Conservation (phyloP, 441 rosid genomes). For the Pelargonium australe region DNA sequence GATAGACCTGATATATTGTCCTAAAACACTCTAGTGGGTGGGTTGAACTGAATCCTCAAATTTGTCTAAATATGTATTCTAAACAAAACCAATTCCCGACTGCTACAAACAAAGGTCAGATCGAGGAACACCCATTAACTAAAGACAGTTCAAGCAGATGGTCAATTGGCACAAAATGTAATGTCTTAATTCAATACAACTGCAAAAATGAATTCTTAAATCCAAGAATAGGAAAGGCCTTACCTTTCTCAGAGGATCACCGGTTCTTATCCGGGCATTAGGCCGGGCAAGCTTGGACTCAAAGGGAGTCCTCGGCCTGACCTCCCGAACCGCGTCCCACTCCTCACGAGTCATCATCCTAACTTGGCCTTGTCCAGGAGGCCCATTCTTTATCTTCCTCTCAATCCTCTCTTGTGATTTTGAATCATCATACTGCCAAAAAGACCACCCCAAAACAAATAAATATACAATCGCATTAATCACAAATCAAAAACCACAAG, state of each 20-base stretch:
- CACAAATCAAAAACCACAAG: not conserved
- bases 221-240: not conserved
- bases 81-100: too few relatives aligned
- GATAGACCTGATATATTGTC: too few relatives aligned
- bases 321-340: slow-evolving; percentile 79
- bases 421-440: slow-evolving; percentile 69
- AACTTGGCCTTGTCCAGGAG: slow-evolving; percentile 68
- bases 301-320: slow-evolving; percentile 91
- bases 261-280: slow-evolving; percentile 73
- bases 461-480: not conserved
- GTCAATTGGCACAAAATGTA: not conserved
- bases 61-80: too few relatives aligned
- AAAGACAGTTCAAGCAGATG: not conserved
- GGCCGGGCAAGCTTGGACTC: slow-evolving; percentile 86
- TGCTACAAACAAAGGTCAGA: not conserved
- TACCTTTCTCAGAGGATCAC: slow-evolving; percentile 40
- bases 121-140: not conserved
- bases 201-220: not conserved
- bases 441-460: not conserved
- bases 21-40: too few relatives aligned
- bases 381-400: slow-evolving; percentile 74
- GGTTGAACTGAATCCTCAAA: too few relatives aligned
- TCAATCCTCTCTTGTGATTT: slow-evolving; percentile 84
- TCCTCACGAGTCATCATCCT: slow-evolving; percentile 79
- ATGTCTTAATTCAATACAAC: not conserved